Conservation (phyloP, 164 flowering plant species). For the Umbilicus rupestris region DNA sequence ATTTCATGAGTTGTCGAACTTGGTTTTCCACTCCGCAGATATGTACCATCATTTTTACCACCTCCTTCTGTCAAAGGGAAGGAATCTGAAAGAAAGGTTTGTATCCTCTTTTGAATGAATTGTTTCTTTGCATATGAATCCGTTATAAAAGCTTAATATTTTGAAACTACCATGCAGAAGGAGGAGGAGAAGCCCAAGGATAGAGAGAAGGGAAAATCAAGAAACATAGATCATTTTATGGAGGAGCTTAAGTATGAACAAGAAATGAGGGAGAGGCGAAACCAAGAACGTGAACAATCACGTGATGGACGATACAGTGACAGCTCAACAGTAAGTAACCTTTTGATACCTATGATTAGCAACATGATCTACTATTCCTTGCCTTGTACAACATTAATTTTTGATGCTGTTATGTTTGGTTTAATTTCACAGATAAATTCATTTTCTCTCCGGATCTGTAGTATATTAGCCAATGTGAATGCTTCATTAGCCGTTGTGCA, state of each 20-base stretch:
- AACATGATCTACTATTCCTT: not conserved
- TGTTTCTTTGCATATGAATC: not conserved
- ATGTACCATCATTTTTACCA: conserved; percentile 94
- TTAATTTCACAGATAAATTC: too few species aligned
- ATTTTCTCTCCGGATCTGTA: not conserved
- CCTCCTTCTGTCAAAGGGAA: conserved; percentile 86
- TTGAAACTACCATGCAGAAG: conserved; percentile 29
- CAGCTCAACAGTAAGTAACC: conserved; percentile 55
- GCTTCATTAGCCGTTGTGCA: not conserved
- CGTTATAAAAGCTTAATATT: not conserved
- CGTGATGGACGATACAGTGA: conserved; percentile 75
- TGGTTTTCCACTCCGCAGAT: conserved; percentile 41
- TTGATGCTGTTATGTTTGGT: too few species aligned
- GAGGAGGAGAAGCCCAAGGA: conserved; percentile 86
- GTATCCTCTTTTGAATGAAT: not conserved
- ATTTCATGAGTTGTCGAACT: conserved; percentile 14
- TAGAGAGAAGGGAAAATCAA: conserved; percentile 75
- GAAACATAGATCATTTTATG: conserved; percentile 95
- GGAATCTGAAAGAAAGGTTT: conserved; percentile 76
- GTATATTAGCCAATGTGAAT: not conserved
- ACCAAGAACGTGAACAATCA: conserved; percentile 85
- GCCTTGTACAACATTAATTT: not conserved
- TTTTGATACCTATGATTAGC: too few species aligned
- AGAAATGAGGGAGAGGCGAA: conserved; percentile 86
- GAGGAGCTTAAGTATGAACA: conserved; percentile 97